phyloP scores from a whole-genome alignment of 495 filamentous ascomycete species.

The Lophiotrema nucula region DNA sequence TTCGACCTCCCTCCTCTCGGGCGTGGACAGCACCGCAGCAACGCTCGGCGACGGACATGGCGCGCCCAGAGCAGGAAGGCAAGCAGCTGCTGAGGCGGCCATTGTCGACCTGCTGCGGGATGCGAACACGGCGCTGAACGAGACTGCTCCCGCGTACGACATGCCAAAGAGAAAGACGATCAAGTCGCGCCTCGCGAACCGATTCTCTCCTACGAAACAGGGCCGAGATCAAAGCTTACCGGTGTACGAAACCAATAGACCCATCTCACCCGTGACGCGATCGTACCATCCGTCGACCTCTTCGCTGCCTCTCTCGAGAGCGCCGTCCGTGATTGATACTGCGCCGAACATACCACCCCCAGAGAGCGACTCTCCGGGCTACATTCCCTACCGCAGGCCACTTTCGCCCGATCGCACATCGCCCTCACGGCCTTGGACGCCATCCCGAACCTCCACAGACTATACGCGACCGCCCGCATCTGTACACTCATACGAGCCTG shows the following conservation, averaged over 20 bases:
- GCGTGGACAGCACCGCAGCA: conserved; percentile 17
- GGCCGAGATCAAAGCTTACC: conserved; percentile 27
- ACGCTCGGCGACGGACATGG: conserved; percentile 15
- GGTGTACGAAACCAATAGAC: conserved; percentile 32
- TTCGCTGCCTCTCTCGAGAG: conserved; percentile 46
- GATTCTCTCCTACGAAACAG: conserved; percentile 14
- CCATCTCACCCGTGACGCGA: conserved; percentile 38
- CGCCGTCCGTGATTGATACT: conserved; percentile 55
- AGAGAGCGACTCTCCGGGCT: conserved; percentile 48
- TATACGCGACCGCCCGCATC: conserved; percentile 68
- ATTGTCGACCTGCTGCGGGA: conserved; percentile 33
- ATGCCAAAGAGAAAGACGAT: conserved; percentile 29
- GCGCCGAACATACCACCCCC: conserved; percentile 59
- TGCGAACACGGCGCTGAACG: conserved; percentile 9
- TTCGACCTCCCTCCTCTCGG: conserved; percentile 24
- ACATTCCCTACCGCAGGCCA: conserved; percentile 41
- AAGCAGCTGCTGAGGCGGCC: conserved; percentile 24
- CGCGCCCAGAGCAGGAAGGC: conserved; percentile 17
- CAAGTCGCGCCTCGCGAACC: conserved; percentile 32
- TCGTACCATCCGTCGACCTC: conserved; percentile 44
- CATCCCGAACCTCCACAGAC: conserved; percentile 62
- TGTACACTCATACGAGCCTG: conserved; percentile 72
- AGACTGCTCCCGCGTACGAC: background rate
- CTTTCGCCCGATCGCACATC: conserved; percentile 49
- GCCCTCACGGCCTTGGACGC: conserved; percentile 71